These are phyloP conservation scores for Penicillium mononematosum DNA, from an alignment of 495 filamentous ascomycete genomes.

Conservation along the genomic window DNA sequence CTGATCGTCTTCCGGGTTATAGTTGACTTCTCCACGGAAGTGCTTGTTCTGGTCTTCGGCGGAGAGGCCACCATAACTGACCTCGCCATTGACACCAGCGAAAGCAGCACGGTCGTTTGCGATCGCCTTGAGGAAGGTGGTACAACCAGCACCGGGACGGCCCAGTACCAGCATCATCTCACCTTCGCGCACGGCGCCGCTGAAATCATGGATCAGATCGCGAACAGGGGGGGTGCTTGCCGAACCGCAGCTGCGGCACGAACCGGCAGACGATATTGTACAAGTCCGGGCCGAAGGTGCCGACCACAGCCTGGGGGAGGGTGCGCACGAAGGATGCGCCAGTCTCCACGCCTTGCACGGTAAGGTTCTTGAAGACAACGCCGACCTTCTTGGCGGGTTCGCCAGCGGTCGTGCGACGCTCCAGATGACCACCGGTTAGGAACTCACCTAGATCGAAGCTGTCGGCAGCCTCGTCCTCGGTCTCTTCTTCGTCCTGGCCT, in stretches of 20 bases:
- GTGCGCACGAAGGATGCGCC: slow-evolving; percentile 70
- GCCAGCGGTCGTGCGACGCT: slow-evolving; percentile 65
- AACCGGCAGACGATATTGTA: slow-evolving; percentile 66
- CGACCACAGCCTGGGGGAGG: slow-evolving; percentile 73
- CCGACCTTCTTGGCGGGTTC: slow-evolving; percentile 80
- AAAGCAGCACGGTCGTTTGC: slow-evolving; percentile 67
- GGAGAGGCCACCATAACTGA: slow-evolving; percentile 74
- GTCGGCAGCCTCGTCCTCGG: slow-evolving; percentile 39
- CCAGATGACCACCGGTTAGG: slow-evolving; percentile 76
- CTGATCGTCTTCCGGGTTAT: slow-evolving; percentile 78
- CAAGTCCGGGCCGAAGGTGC: slow-evolving; percentile 81
- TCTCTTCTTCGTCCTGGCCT: slow-evolving; percentile 28
- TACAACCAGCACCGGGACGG: slow-evolving; percentile 75
- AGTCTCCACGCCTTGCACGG: slow-evolving; percentile 68
- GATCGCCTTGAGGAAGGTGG: slow-evolving; percentile 75
- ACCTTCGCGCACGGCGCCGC: slow-evolving; percentile 73
- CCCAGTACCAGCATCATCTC: slow-evolving; percentile 86
- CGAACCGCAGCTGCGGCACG: slow-evolving; percentile 61
- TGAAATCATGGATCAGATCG: slow-evolving; percentile 73
- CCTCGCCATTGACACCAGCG: slow-evolving; percentile 66
- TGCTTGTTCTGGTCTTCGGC: slow-evolving; percentile 64
- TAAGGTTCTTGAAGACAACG: slow-evolving; percentile 77
- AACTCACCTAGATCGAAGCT: slow-evolving; percentile 73
- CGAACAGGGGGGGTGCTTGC: slow-evolving; percentile 48
- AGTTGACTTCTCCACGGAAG: slow-evolving; percentile 79